Percentiles rank a stretch among this genome's conserved stretches.
phyloP scores from a whole-genome alignment of 1,139 yeast genomes.

The Nakaseomyces delphensis region DNA sequence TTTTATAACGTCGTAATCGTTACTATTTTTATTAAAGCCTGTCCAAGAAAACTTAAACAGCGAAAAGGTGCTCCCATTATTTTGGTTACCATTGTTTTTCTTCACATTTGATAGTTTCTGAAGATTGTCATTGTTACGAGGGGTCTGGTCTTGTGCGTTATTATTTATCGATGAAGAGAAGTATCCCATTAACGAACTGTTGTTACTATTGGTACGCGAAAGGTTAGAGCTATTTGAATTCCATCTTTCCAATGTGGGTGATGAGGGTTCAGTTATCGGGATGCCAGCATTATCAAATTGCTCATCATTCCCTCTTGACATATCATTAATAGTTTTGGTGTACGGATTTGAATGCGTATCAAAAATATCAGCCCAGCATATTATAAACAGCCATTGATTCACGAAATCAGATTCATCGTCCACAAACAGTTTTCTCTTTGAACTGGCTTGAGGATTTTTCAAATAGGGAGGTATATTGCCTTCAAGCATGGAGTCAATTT shows the following conservation, averaged over 20 bases:
- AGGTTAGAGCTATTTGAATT: conserved; percentile 23
- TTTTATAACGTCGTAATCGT: conserved; percentile 7
- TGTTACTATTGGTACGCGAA: conserved; percentile 27
- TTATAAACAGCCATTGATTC: conserved; percentile 68
- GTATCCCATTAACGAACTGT: conserved; percentile 22
- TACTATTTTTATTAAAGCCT: conserved; percentile 20
- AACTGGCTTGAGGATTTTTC: background rate
- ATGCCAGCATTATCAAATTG: background rate
- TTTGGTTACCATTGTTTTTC: conserved; percentile 7
- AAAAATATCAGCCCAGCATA: conserved; percentile 60
- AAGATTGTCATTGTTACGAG: background rate
- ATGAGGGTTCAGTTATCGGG: background rate
- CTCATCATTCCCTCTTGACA: background rate
- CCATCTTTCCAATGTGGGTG: conserved; percentile 18
- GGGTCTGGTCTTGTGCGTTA: background rate
- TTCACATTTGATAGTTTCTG: conserved; percentile 2
- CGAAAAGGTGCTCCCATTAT: conserved; percentile 10
- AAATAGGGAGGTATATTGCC: background rate
- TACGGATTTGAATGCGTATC: conserved; percentile 30
- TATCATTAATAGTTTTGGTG: conserved; percentile 1
- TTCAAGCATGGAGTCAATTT: background rate
- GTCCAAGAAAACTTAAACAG: conserved; percentile 29
- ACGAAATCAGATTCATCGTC: conserved; percentile 38
- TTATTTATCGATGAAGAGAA: conserved; percentile 7
- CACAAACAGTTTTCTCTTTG: conserved; percentile 37